phyloP scores from a whole-genome alignment of 192 early-diverging fungal species.

The Jimgerdemannia lactiflua region DNA sequence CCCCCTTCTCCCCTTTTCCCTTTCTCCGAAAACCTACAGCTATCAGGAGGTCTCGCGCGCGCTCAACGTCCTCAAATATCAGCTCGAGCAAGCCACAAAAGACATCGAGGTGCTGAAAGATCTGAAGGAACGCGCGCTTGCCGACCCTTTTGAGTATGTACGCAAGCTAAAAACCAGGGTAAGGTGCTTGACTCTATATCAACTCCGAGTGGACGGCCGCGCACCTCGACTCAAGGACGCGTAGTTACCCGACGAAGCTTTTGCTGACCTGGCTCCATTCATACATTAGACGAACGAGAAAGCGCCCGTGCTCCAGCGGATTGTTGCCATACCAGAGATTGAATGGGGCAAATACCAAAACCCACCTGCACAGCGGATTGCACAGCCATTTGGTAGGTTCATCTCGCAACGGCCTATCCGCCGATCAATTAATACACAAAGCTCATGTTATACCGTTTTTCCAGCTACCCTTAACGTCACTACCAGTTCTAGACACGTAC shows the following conservation, averaged over 20 bases:
- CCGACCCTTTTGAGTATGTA: constrained; percentile 43
- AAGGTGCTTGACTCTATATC: neutral
- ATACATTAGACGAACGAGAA: neutral
- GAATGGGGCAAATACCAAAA: constrained; percentile 28
- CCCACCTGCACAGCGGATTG: constrained; percentile 22
- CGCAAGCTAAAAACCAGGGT: constrained; percentile 35
- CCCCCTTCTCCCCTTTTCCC: no score
- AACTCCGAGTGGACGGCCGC: no score
- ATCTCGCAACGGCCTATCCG: no score
- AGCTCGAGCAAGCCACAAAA: constrained; percentile 39
- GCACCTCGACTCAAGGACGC: no score
- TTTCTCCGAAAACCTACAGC: constrained; percentile 5
- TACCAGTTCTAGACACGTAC: neutral
- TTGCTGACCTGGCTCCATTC: neutral
- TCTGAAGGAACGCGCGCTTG: constrained; percentile 38
- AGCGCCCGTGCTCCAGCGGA: constrained; percentile 23
- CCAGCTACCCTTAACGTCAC: neutral
- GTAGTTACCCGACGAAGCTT: no score
- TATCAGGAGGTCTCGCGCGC: constrained; percentile 22
- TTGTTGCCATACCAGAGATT: constrained; percentile 27
- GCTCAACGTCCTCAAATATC: constrained; percentile 25
- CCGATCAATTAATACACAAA: no score
- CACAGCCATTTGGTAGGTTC: constrained; percentile 22
- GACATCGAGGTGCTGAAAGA: constrained; percentile 33
- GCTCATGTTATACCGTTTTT: neutral